These are phyloP conservation scores for Irpex lacteus DNA, from an alignment of 1,284 basidiomycete species.

Conservation along the genomic window DNA sequence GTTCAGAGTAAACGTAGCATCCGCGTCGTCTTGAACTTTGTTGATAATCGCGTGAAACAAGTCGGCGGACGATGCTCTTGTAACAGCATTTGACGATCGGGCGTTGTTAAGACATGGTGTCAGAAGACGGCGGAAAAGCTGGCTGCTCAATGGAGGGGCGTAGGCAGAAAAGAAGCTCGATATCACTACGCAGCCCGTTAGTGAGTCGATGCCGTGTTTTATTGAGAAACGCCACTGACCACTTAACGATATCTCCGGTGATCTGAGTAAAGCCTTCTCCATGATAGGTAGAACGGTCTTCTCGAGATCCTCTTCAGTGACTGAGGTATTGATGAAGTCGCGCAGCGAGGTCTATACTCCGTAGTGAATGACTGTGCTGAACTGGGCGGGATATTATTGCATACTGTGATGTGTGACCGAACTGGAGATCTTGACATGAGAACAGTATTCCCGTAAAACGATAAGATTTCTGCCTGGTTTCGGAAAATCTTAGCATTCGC, in stretches of 20 bases:
- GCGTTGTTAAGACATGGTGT: conserved; percentile 65
- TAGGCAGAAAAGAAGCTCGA: conserved; percentile 58
- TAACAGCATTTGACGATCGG: conserved; percentile 74
- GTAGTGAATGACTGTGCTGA: background rate
- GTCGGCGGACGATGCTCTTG: conserved; percentile 55
- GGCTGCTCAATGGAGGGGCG: conserved; percentile 47
- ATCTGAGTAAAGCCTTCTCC: conserved; percentile 72
- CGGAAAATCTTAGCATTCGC: background rate
- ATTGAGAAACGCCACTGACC: conserved; percentile 35
- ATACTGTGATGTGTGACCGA: conserved; percentile 47
- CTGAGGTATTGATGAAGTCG: conserved; percentile 57
- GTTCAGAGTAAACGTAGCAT: conserved; percentile 45
- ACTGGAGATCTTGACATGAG: conserved; percentile 58
- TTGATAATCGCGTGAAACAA: conserved; percentile 61
- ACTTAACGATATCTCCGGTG: conserved; percentile 67
- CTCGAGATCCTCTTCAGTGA: conserved; percentile 51
- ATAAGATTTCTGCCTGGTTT: conserved; percentile 47
- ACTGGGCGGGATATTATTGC: conserved; percentile 17
- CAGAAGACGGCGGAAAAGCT: conserved; percentile 63
- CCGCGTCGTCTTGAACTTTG: conserved; percentile 30
- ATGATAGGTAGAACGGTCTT: conserved; percentile 57
- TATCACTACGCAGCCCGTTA: conserved; percentile 39
- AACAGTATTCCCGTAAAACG: conserved; percentile 48
- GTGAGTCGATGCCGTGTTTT: conserved; percentile 5
- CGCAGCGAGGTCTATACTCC: conserved; percentile 43